Evolutionary conservation across 1,284 basidiomycete genomes (phyloP).

Genomic region (Thecaphora thlaspeos): DNA sequence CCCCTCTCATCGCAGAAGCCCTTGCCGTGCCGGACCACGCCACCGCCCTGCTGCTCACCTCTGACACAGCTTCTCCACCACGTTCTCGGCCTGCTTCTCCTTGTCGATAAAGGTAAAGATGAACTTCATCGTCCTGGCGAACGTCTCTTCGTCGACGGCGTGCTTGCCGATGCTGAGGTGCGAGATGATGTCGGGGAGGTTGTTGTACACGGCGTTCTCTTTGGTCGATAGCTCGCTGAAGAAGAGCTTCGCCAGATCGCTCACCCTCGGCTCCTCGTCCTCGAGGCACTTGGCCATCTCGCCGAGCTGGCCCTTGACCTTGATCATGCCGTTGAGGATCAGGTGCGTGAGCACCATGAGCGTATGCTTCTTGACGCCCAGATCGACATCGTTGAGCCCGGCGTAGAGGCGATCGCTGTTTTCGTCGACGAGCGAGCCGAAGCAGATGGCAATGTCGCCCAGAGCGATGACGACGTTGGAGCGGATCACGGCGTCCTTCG

Average conservation of each 20-base stretch:
- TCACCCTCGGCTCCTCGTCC: slow-evolving; percentile 83
- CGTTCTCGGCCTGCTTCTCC: slow-evolving; percentile 59
- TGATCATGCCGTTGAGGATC: slow-evolving; percentile 98
- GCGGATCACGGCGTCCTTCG: slow-evolving; percentile 81
- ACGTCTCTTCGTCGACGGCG: slow-evolving; percentile 86
- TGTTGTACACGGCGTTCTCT: slow-evolving; percentile 99
- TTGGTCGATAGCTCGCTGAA: slow-evolving; percentile 92
- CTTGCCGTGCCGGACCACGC: no score
- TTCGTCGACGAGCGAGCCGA: slow-evolving; percentile 93
- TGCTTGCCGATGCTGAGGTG: slow-evolving; percentile 90
- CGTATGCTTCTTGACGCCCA: slow-evolving; percentile 97
- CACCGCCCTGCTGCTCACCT: slow-evolving; percentile 25
- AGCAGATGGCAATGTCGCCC: slow-evolving; percentile 93
- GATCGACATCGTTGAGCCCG: slow-evolving; percentile 80
- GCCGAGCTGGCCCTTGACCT: slow-evolving; percentile 96
- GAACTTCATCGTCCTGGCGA: slow-evolving; percentile 88
- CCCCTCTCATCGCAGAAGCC: no score
- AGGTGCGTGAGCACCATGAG: slow-evolving; percentile 97
- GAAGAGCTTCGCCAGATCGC: slow-evolving; percentile 93
- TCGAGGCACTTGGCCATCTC: slow-evolving; percentile 99
- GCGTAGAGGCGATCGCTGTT: slow-evolving; percentile 94
- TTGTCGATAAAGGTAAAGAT: slow-evolving; percentile 98
- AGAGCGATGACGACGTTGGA: slow-evolving; percentile 96
- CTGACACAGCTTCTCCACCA: slow-evolving; percentile 58
- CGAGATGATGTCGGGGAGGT: slow-evolving; percentile 68